Conservation (phyloP, 805 yeast species). For the Yarrowia porcina region DNA sequence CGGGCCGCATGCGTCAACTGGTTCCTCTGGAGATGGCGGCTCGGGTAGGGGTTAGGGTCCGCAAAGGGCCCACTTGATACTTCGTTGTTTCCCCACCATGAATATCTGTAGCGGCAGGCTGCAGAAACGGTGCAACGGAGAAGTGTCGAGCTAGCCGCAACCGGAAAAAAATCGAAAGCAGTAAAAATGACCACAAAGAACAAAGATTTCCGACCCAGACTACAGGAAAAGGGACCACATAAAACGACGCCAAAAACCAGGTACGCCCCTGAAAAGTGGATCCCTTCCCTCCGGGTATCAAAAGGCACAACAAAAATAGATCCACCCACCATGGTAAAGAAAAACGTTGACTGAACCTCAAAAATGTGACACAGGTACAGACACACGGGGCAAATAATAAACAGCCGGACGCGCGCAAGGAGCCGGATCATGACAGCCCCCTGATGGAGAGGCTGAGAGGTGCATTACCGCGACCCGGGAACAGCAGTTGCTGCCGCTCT, state of each 20-base stretch:
- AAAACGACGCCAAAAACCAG: neutral
- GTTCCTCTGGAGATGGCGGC: neutral
- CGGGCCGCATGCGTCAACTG: conserved; percentile 5
- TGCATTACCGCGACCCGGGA: neutral
- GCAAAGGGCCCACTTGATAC: neutral
- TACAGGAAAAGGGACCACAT: neutral
- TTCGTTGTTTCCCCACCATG: neutral
- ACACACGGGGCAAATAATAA: neutral
- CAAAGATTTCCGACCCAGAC: neutral
- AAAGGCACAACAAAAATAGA: neutral
- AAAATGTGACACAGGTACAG: neutral
- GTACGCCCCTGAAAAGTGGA: neutral
- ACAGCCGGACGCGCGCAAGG: neutral
- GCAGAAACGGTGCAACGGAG: conserved; percentile 5
- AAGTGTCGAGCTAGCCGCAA: neutral
- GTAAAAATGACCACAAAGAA: neutral
- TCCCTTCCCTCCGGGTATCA: neutral
- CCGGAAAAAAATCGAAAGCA: neutral
- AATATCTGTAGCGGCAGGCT: neutral
- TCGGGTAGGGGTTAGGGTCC: conserved; percentile 5
- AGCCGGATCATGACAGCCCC: neutral
- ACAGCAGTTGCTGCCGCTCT: neutral
- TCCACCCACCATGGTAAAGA: neutral
- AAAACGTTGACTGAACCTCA: neutral
- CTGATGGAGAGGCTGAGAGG: neutral